These are phyloP conservation scores for Suillus lakei DNA, from an alignment of 768 basidiomycete species.

Conservation along the genomic window DNA sequence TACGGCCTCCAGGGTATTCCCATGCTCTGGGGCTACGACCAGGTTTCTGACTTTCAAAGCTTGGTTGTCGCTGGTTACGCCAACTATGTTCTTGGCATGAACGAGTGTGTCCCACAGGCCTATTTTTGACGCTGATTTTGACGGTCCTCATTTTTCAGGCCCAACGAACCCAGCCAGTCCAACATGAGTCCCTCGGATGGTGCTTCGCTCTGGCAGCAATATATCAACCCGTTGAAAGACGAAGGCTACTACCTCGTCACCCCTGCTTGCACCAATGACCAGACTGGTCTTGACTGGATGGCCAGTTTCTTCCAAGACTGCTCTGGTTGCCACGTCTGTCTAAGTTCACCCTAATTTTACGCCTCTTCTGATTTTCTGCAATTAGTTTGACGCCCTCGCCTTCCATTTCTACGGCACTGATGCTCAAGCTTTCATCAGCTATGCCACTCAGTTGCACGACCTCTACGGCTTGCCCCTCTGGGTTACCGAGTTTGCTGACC, in stretches of 20 bases:
- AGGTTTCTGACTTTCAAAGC: conserved; percentile 51
- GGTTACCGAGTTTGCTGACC: conserved; percentile 76
- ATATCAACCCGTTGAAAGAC: conserved; percentile 60
- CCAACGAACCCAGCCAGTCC: conserved; percentile 66
- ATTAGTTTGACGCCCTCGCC: conserved; percentile 59
- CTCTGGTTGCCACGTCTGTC: conserved; percentile 55
- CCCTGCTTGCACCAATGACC: conserved; percentile 70
- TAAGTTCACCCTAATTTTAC: neutral
- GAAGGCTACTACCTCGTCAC: conserved; percentile 63
- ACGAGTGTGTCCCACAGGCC: conserved; percentile 62
- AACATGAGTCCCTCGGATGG: conserved; percentile 58
- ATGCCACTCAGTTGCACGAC: conserved; percentile 51
- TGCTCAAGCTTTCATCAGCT: conserved; percentile 52
- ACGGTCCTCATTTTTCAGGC: conserved; percentile 47
- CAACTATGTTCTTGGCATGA: conserved; percentile 57
- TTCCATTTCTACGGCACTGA: conserved; percentile 73
- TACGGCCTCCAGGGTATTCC: conserved; percentile 61
- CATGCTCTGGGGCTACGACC: conserved; percentile 73
- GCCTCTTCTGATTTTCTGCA: conserved; percentile 5
- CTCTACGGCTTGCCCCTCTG: conserved; percentile 51
- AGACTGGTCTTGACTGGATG: conserved; percentile 69
- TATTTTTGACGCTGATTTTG: conserved; percentile 7
- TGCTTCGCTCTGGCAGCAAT: conserved; percentile 59
- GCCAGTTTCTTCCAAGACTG: conserved; percentile 58
- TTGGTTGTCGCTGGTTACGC: conserved; percentile 57